Evolutionary conservation across 352 stramenopile genomes (phyloP).

Genomic region (Phytophthora macrochlamydospora): DNA sequence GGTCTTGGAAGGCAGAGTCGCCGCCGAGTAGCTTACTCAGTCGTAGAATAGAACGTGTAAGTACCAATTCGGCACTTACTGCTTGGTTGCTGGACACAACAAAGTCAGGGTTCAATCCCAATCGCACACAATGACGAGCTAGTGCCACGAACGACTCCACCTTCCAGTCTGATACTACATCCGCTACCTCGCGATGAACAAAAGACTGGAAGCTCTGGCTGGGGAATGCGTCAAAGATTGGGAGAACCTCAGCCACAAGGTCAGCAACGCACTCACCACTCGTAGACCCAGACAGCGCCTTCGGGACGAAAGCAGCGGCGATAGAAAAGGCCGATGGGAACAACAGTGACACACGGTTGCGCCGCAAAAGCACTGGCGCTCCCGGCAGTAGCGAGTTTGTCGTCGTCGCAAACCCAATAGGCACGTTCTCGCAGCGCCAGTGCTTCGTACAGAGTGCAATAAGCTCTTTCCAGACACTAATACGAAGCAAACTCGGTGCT

Average conservation of each 20-base stretch:
- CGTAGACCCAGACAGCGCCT: slow-evolving; percentile 21
- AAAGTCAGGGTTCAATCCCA: slow-evolving; percentile 36
- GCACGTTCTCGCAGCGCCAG: slow-evolving; percentile 71
- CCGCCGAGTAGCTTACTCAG: slow-evolving; percentile 65
- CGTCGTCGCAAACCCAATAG: slow-evolving; percentile 64
- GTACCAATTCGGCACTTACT: slow-evolving; percentile 43
- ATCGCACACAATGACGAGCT: slow-evolving; percentile 64
- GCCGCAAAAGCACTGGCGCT: slow-evolving; percentile 65
- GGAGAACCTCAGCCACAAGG: slow-evolving; percentile 58
- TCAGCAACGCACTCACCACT: slow-evolving; percentile 55
- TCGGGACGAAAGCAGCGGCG: slow-evolving; percentile 48
- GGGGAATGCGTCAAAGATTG: slow-evolving; percentile 68
- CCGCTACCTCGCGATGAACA: slow-evolving; percentile 63
- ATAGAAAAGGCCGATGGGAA: slow-evolving; percentile 66
- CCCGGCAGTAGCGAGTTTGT: slow-evolving; percentile 54
- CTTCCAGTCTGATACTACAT: slow-evolving; percentile 64
- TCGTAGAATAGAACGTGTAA: slow-evolving; percentile 58
- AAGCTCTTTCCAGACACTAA: slow-evolving; percentile 67
- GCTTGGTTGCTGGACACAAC: slow-evolving; percentile 7
- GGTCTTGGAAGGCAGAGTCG: slow-evolving; percentile 51
- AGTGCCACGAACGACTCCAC: slow-evolving; percentile 73
- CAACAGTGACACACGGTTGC: slow-evolving; percentile 69
- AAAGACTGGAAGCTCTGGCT: slow-evolving; percentile 65
- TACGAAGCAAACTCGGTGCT: slow-evolving; percentile 40
- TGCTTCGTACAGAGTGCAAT: slow-evolving; percentile 75